phyloP scores from a whole-genome alignment of 2,329 filamentous ascomycete genomes.

The Aspergillus sp. region DNA sequence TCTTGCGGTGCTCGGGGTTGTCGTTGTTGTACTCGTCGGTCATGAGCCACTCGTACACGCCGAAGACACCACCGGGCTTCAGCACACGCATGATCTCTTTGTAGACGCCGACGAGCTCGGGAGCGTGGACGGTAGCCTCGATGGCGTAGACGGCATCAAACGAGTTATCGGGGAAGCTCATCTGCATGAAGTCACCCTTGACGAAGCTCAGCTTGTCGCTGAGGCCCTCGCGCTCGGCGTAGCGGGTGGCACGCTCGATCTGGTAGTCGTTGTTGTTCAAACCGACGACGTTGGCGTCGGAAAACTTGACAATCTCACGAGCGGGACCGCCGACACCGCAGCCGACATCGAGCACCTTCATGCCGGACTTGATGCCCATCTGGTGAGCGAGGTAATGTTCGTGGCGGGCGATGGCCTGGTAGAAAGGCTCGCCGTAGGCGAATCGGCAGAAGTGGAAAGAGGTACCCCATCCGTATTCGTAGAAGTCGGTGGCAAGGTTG shows the following conservation, averaged over 20 bases:
- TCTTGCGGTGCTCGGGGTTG: slow-evolving; percentile 80
- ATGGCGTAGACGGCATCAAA: slow-evolving; percentile 98
- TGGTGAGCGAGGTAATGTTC: slow-evolving; percentile 95
- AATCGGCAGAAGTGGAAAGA: slow-evolving; percentile 98
- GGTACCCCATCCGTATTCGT: slow-evolving; percentile 95
- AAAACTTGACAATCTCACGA: slow-evolving; percentile 94
- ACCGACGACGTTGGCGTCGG: slow-evolving; percentile 82
- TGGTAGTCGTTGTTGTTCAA: slow-evolving; percentile 99
- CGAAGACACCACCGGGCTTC: slow-evolving; percentile 93
- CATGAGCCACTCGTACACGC: slow-evolving; percentile 99
- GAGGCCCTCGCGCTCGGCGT: slow-evolving; percentile 79
- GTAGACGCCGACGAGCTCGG: slow-evolving; percentile 87
- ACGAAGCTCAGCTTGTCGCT: slow-evolving; percentile 78
- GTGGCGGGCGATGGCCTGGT: slow-evolving; percentile 89
- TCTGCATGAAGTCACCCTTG: slow-evolving; percentile 99
- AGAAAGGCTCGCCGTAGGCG: slow-evolving; percentile 79
- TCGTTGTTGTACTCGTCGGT: slow-evolving; percentile 90
- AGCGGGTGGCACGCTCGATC: slow-evolving; percentile 86
- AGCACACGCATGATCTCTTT: slow-evolving; percentile 90
- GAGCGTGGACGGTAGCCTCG: slow-evolving; percentile 94
- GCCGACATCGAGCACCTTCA: slow-evolving; percentile 92
- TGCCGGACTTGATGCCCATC: slow-evolving; percentile 80
- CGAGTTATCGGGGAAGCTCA: slow-evolving; percentile 86
- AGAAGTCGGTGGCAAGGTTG: slow-evolving; percentile 92
- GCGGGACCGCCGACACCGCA: slow-evolving; percentile 96